Conservation (phyloP, 345 rosid species). For the Populus simonii region DNA sequence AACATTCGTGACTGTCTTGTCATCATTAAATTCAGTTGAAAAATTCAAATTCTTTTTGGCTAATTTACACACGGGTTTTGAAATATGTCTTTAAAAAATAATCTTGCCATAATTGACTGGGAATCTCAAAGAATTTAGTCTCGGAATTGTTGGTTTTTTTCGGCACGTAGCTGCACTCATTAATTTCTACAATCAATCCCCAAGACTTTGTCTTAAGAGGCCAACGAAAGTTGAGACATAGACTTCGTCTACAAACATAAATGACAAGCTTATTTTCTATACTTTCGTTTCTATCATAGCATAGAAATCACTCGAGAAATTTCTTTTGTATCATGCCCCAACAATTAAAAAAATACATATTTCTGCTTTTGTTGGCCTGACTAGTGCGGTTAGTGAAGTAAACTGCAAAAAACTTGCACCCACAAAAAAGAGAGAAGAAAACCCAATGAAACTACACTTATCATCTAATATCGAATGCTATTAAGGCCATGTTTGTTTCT, state of each 20-base stretch:
- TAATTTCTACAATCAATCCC: neutral
- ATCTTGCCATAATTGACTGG: neutral
- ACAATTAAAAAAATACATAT: neutral
- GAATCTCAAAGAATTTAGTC: neutral
- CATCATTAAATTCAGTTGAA: neutral
- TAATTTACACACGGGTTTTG: neutral
- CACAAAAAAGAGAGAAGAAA: neutral
- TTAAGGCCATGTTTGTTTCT: no score
- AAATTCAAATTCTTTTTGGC: neutral
- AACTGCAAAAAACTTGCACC: neutral
- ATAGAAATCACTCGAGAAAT: neutral
- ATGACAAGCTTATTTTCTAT: neutral
- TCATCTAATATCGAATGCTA: neutral
- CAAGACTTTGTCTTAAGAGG: neutral
- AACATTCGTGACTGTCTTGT: neutral
- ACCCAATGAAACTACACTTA: neutral
- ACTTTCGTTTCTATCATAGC: neutral
- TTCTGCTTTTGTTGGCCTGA: neutral
- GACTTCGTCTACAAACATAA: neutral
- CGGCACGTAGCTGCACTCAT: neutral
- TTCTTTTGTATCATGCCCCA: neutral
- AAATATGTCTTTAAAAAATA: neutral
- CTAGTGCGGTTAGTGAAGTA: neutral
- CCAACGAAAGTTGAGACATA: neutral
- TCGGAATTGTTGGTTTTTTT: neutral